Evolutionary conservation across 2,329 filamentous ascomycete species (phyloP).

Genomic region (Aspergillaceae sp.): DNA sequence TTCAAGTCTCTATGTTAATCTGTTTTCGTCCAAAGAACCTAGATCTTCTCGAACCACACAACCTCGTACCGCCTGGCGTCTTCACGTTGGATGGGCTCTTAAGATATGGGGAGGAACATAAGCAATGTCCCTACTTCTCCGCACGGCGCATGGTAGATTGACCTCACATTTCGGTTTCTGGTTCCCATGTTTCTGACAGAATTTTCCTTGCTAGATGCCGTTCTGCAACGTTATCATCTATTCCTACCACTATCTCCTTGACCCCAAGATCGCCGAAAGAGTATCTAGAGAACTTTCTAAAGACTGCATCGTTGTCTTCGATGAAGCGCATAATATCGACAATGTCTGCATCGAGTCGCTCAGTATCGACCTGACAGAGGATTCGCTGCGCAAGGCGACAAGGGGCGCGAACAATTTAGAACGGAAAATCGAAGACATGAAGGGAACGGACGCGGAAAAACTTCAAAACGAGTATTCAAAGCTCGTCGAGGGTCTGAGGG

Average conservation of each 20-base stretch:
- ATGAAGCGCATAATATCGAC: conserved; percentile 98
- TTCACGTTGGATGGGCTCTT: conserved; percentile 90
- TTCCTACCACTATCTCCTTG: conserved; percentile 95
- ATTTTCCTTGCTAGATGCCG: conserved; percentile 60
- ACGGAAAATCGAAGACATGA: conserved; percentile 85
- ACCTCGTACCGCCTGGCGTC: conserved; percentile 85
- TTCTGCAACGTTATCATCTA: conserved; percentile 99
- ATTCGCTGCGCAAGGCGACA: conserved; percentile 83
- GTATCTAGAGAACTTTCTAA: conserved; percentile 95
- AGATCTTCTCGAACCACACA: conserved; percentile 88
- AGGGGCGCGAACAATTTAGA: conserved; percentile 86
- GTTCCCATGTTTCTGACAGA: conserved; percentile 15
- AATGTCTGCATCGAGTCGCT: conserved; percentile 98
- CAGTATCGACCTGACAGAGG: conserved; percentile 93
- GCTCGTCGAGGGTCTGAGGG: conserved; percentile 80
- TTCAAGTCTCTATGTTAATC: conserved; percentile 13
- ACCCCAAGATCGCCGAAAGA: conserved; percentile 93
- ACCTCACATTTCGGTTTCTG: not conserved
- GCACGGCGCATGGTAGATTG: conserved; percentile 71
- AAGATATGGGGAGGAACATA: conserved; percentile 85
- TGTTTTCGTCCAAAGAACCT: conserved; percentile 55
- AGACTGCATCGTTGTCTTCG: conserved; percentile 97
- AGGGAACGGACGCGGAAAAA: conserved; percentile 88
- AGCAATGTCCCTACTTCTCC: conserved; percentile 97
- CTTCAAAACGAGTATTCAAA: conserved; percentile 93